Evolutionary conservation across 2,329 filamentous ascomycete species (phyloP).

Genomic region (Didymella arachidicola): DNA sequence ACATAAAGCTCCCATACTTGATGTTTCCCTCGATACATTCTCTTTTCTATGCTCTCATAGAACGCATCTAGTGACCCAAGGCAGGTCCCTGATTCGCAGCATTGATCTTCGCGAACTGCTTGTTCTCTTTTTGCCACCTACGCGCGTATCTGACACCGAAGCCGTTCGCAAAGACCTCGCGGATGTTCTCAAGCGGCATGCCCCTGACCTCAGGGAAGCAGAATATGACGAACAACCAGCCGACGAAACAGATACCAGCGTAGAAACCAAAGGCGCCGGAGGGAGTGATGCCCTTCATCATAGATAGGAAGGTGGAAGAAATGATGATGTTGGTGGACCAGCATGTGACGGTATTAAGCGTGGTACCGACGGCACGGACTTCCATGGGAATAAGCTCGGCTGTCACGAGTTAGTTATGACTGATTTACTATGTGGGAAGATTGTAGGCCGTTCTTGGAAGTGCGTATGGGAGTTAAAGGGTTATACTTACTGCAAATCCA

Average conservation of each 20-base stretch:
- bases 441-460: neutral
- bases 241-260: slow-evolving; percentile 46
- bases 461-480: neutral
- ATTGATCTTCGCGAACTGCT: slow-evolving; percentile 42
- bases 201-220: slow-evolving; percentile 50
- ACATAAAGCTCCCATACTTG: neutral
- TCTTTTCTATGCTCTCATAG: neutral
- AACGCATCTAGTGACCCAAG: slow-evolving; percentile 30
- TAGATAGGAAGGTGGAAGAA: slow-evolving; percentile 50
- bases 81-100: slow-evolving; percentile 27
- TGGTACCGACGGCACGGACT: slow-evolving; percentile 50
- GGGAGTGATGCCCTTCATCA: slow-evolving; percentile 52
- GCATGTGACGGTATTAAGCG: slow-evolving; percentile 45
- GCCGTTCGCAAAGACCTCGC: slow-evolving; percentile 47
- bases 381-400: slow-evolving; percentile 48
- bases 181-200: slow-evolving; percentile 48
- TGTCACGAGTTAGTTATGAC: neutral
- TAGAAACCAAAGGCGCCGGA: slow-evolving; percentile 52
- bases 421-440: neutral
- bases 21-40: neutral
- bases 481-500: slow-evolving; percentile 40
- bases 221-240: slow-evolving; percentile 48
- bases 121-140: slow-evolving; percentile 50
- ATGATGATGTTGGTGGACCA: slow-evolving; percentile 50
- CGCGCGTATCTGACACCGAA: slow-evolving; percentile 48